Evolutionary conservation across 257 asterid genomes (phyloP).

Genomic region (Ballota nigra): DNA sequence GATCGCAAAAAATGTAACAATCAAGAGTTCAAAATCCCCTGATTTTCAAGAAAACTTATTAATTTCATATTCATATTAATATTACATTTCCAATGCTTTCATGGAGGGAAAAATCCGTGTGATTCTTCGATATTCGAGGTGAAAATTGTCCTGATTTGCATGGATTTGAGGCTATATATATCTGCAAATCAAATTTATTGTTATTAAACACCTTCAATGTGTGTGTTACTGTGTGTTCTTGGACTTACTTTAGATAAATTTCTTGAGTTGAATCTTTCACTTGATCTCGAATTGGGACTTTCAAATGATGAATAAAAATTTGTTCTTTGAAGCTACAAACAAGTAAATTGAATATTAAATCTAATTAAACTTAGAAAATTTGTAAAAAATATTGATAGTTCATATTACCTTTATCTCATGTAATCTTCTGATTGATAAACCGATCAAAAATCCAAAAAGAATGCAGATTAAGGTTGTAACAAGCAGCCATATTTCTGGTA

Average conservation of each 20-base stretch:
- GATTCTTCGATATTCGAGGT: constrained; percentile 19
- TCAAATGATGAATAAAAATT: not conserved
- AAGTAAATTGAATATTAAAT: not conserved
- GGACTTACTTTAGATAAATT: constrained; percentile 24
- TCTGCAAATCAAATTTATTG: constrained; percentile 23
- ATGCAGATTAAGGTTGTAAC: constrained; percentile 20
- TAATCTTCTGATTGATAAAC: constrained; percentile 19
- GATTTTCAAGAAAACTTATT: not conserved
- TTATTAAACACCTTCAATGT: constrained; percentile 15
- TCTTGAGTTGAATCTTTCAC: constrained; percentile 6
- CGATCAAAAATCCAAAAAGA: constrained; percentile 27
- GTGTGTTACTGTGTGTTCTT: not conserved
- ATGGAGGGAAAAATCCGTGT: constrained; percentile 23
- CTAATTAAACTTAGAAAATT: not conserved
- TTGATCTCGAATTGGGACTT: constrained; percentile 2
- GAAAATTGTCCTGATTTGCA: constrained; percentile 42
- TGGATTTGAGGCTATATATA: constrained; percentile 46
- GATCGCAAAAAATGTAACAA: not conserved
- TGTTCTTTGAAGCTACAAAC: constrained; percentile 11
- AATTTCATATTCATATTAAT: constrained; percentile 1
- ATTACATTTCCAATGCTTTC: constrained; percentile 24
- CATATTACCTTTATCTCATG: constrained; percentile 15
- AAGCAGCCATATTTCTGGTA: constrained; percentile 13
- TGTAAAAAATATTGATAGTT: too few species aligned
- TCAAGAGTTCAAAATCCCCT: not conserved